Base-by-base conservation (phyloP, 225 moss, liverwort and hornwort genomes). In the Physcomitrium patens region DNA sequence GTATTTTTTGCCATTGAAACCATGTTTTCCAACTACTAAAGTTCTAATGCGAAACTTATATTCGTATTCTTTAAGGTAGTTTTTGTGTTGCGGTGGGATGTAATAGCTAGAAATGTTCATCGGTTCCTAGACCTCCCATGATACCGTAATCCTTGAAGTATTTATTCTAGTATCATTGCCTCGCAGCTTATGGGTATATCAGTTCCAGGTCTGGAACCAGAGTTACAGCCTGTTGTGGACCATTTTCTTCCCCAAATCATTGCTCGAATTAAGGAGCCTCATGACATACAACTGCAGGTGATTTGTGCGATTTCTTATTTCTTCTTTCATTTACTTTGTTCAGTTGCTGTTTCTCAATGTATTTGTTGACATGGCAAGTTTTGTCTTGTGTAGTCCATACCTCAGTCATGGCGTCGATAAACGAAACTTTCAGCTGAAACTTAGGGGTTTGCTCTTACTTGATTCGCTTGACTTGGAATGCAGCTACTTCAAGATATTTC, bases 401-500 rank as follows among this genome's bases (percentile, higher is more conserved):
- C 19, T 18, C 43, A 61, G 42, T 28, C 19, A 16, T 77, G 18
- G 31, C 7, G 31, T 37, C 63, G n/a, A 19, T 6, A 53, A 44
- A 50, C 28, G 16, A 51, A 44, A 10, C 31, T 44, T 7, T 13
- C 47, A 10, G 20, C 71, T 44, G 61, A 60, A 37, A 47, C 37
- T 3, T 76, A 22, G 48, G 18, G 17, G 50, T 72, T 57, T 18
- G 76, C 41, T 15, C 13, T 76, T 7, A 77, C 20, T 57, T 68
- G 68, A 56, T 57, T 73, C 18, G 12, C 8, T 68, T 56, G 48
- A 56, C 56, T 77, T 73, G 55, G 55, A 78, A 70, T 77, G 81
- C 90, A 96, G 96, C 96, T 96, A 66, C 87, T 96, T 70, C 96
- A 93, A 84, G 96, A 93, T 58, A 86, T 96, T 72, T 84, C 93